Evolutionary conservation across 768 basidiomycete genomes (phyloP).

Genomic region (Scleroderma bovista): DNA sequence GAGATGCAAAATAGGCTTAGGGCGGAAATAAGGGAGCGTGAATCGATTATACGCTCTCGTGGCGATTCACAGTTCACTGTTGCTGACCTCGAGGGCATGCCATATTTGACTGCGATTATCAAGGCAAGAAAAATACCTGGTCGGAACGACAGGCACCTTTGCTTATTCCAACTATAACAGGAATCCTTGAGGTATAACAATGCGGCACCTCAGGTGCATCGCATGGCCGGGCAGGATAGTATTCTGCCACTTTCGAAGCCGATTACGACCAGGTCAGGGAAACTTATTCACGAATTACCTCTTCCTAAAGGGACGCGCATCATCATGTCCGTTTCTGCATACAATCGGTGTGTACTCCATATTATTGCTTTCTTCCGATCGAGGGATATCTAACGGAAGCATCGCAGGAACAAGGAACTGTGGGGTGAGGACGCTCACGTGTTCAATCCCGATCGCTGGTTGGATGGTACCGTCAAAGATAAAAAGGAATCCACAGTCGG

Average conservation of each 20-base stretch:
- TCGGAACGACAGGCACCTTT: neutral
- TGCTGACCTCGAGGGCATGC: slow-evolving; percentile 46
- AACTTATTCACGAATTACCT: slow-evolving; percentile 37
- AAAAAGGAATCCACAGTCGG: slow-evolving; percentile 20
- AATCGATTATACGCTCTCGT: slow-evolving; percentile 25
- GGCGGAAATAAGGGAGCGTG: slow-evolving; percentile 39
- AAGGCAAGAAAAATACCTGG: slow-evolving; percentile 28
- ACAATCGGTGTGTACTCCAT: slow-evolving; percentile 40
- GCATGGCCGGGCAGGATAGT: slow-evolving; percentile 48
- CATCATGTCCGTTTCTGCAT: slow-evolving; percentile 47
- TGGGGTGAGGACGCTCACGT: slow-evolving; percentile 29
- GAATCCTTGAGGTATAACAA: slow-evolving; percentile 46
- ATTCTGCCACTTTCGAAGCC: slow-evolving; percentile 55
- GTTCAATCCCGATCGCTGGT: slow-evolving; percentile 27
- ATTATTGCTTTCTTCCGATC: neutral
- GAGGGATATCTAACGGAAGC: neutral
- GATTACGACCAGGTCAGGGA: slow-evolving; percentile 41
- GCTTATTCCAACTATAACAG: slow-evolving; percentile 17
- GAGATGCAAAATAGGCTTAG: slow-evolving; percentile 58
- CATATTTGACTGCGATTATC: slow-evolving; percentile 40
- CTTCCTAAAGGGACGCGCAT: slow-evolving; percentile 48
- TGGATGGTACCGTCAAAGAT: slow-evolving; percentile 12
- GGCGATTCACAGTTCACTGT: slow-evolving; percentile 35
- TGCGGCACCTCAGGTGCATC: slow-evolving; percentile 47
- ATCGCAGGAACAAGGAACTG: slow-evolving; percentile 19